phyloP scores from a whole-genome alignment of 1,284 basidiomycete genomes.

The Gomphus sp. region DNA sequence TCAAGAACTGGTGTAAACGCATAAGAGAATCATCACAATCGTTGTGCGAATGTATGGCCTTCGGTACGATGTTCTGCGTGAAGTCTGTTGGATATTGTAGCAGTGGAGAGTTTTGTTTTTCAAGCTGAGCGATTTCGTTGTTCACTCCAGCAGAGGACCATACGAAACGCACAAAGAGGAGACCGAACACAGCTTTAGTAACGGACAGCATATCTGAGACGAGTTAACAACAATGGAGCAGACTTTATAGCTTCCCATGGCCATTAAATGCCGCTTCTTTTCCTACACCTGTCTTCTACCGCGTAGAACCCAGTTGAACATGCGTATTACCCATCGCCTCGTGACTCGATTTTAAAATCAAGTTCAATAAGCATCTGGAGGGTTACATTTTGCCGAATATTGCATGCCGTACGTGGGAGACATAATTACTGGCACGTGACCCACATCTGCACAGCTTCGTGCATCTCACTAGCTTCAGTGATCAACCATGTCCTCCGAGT shows the following conservation, averaged over 20 bases:
- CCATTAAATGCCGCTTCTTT: too few species aligned
- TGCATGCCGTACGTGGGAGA: background rate
- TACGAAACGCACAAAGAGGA: background rate
- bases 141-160: conserved; percentile 21
- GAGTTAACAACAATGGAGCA: background rate
- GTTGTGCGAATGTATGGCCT: conserved; percentile 45
- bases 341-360: too few species aligned
- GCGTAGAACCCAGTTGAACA: too few species aligned
- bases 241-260: background rate
- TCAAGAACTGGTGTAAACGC: background rate
- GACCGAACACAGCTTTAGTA: conserved; percentile 78
- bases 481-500: too few species aligned
- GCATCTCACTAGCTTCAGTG: background rate
- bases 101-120: conserved; percentile 31
- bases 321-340: background rate
- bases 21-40: conserved; percentile 28
- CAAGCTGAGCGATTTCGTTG: conserved; percentile 30
- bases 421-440: background rate
- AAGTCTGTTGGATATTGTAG: conserved; percentile 41
- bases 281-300: too few species aligned
- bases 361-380: too few species aligned
- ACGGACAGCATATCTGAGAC: conserved; percentile 70
- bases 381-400: too few species aligned
- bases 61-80: conserved; percentile 42
- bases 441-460: background rate